These are phyloP conservation scores for Schizosaccharomyces lindneri DNA, from an alignment of 805 yeast species.

Conservation along the genomic window DNA sequence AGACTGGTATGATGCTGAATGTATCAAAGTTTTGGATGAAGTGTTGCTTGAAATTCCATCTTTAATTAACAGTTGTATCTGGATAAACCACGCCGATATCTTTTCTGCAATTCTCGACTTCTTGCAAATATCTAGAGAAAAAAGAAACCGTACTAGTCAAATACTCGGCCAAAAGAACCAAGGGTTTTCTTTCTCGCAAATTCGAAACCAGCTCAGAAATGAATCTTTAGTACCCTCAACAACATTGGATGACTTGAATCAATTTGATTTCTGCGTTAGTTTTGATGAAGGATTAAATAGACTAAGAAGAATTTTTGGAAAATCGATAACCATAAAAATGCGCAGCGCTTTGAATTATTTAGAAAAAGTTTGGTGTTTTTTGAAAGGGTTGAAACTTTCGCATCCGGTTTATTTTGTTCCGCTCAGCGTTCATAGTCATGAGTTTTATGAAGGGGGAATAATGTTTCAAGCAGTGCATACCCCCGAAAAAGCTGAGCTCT, in stretches of 20 bases:
- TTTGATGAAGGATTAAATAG: slow-evolving; percentile 36
- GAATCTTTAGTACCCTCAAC: slow-evolving; percentile 62
- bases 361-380: slow-evolving; percentile 27
- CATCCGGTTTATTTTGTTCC: slow-evolving; percentile 47
- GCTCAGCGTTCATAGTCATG: slow-evolving; percentile 55
- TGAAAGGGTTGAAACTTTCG: slow-evolving; percentile 34
- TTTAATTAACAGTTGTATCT: slow-evolving; percentile 28
- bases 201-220: slow-evolving; percentile 27
- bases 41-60: slow-evolving; percentile 41
- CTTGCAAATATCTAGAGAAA: background rate
- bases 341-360: slow-evolving; percentile 41
- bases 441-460: slow-evolving; percentile 53
- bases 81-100: slow-evolving; percentile 54
- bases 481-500: slow-evolving; percentile 23
- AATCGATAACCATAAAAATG: slow-evolving; percentile 31
- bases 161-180: slow-evolving; percentile 55
- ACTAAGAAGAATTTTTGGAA: slow-evolving; percentile 13
- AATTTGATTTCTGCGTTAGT: slow-evolving; percentile 52
- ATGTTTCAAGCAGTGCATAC: slow-evolving; percentile 75
- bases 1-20: slow-evolving; percentile 61
- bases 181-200: slow-evolving; percentile 39
- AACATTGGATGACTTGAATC: slow-evolving; percentile 53
- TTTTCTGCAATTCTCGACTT: slow-evolving; percentile 23
- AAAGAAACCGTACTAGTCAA: background rate
- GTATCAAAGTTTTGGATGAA: slow-evolving; percentile 60